Base-by-base conservation (phyloP, 257 asterid genomes). In the Nicotiana sylvestris region DNA sequence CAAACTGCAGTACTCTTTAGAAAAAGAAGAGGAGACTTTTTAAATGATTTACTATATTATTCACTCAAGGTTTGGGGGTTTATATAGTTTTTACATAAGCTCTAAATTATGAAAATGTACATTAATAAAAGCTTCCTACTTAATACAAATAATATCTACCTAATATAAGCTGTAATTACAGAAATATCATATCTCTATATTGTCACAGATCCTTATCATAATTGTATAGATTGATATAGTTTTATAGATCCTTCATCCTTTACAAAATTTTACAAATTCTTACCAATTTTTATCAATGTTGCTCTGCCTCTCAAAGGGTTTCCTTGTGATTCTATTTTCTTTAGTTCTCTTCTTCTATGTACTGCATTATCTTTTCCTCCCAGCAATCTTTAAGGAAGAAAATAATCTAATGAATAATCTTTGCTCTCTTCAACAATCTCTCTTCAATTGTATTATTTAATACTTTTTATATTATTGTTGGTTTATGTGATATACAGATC, bases 401-500 rank as follows among this genome's bases (percentile, higher is more conserved):
- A 61, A 62, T 62, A 25, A 27, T 64, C 37, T 64, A 30, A 64
- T 62, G 67, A 18, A 56, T 61, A 30, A 25, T 64, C 32, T 4
- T 29, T 37, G 66, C 83, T 70, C 61, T 66, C 57, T 79, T 77
- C 64, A 53, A 80, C 84, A 66, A 33, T 78, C 35, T 76, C 78
- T 78, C 78, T 61, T 85, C 77, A 81, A 30, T 66, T 13, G 21
- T 30, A 30, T 66, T 30, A 4, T 66, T 66, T 30, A 66, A 13
- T 13, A 12, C n/a, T 9, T 66, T 6, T 29, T 3, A 32, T 15
- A 66, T 66, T 86, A 65, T 70, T 64, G 69, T 81, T 86, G 83
- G 66, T 79, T 83, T 91, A 66, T 86, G 86, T 67, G 76, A 67
- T 66, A 77, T 78, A 78, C 97, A 95, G 99, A 85, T 92, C 92